These are phyloP conservation scores for Fusarium sacchari DNA, from an alignment of 2,329 filamentous ascomycete genomes.

Conservation along the genomic window DNA sequence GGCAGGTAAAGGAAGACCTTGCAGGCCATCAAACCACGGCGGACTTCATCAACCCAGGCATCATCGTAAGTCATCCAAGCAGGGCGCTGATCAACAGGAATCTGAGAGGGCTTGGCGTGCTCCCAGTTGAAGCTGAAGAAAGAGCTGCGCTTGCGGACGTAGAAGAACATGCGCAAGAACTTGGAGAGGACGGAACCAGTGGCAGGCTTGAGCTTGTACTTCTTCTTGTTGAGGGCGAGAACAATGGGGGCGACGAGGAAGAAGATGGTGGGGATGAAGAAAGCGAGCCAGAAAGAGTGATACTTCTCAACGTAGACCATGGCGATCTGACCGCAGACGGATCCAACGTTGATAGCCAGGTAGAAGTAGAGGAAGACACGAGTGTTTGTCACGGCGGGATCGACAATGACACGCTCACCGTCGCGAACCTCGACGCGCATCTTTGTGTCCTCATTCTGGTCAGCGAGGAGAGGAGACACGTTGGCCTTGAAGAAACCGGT, in stretches of 20 bases:
- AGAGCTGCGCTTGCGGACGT: slow-evolving; percentile 72
- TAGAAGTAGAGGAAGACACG: slow-evolving; percentile 74
- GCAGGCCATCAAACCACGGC: slow-evolving; percentile 75
- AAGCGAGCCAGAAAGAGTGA: slow-evolving; percentile 79
- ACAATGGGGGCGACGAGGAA: slow-evolving; percentile 72
- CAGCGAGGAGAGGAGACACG: slow-evolving; percentile 76
- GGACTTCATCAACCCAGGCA: slow-evolving; percentile 82
- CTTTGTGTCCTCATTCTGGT: slow-evolving; percentile 71
- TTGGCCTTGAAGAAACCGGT: slow-evolving; percentile 87
- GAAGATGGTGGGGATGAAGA: slow-evolving; percentile 71
- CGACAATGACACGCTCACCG: slow-evolving; percentile 76
- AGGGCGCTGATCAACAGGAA: slow-evolving; percentile 66
- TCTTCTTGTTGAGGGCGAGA: slow-evolving; percentile 67
- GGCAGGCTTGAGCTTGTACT: slow-evolving; percentile 71
- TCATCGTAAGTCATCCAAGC: slow-evolving; percentile 86
- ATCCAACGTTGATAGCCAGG: slow-evolving; percentile 71
- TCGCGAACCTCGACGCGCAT: slow-evolving; percentile 65
- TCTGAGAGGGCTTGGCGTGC: slow-evolving; percentile 71
- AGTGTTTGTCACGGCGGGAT: slow-evolving; percentile 73
- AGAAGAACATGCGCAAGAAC: slow-evolving; percentile 68
- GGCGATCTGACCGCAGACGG: slow-evolving; percentile 64
- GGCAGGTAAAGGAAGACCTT: slow-evolving; percentile 78
- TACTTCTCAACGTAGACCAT: slow-evolving; percentile 83
- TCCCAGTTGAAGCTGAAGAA: slow-evolving; percentile 76
- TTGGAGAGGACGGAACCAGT: slow-evolving; percentile 78